These are phyloP conservation scores for Saccharum spontaneum DNA, from an alignment of 176 grass and related monocot species.

Conservation along the genomic window DNA sequence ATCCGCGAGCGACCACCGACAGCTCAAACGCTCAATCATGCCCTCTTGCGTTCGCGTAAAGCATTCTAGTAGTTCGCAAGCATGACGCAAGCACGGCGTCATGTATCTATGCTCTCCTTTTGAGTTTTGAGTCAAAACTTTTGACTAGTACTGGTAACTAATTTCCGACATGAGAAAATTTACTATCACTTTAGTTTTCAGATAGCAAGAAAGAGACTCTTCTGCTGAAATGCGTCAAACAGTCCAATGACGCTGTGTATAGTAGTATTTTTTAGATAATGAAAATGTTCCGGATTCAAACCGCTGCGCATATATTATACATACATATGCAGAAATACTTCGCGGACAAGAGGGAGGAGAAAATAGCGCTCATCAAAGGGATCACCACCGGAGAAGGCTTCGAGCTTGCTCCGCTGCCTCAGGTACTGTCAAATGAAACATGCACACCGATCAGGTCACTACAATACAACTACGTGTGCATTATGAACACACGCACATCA, in stretches of 20 bases:
- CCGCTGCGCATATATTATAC: too few relatives aligned
- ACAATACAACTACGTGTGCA: not conserved
- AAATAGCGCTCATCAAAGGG: slow-evolving; percentile 69
- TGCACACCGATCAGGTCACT: not conserved
- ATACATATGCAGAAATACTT: slow-evolving; percentile 52
- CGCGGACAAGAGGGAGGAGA: slow-evolving; percentile 52
- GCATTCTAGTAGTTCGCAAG: not conserved
- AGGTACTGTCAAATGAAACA: slow-evolving; percentile 33
- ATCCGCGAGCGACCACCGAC: not conserved
- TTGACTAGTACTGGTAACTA: too few relatives aligned
- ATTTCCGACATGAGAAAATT: too few relatives aligned
- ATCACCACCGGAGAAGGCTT: slow-evolving; percentile 57
- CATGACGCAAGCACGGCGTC: too few relatives aligned
- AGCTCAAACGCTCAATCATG: not conserved
- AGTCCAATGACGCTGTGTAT: too few relatives aligned
- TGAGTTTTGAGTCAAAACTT: too few relatives aligned
- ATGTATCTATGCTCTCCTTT: too few relatives aligned
- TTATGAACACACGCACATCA: not conserved
- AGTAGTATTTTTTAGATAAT: too few relatives aligned
- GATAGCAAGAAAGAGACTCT: too few relatives aligned
- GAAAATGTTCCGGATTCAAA: not conserved
- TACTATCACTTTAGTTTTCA: too few relatives aligned
- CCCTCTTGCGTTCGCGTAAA: not conserved
- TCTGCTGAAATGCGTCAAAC: too few relatives aligned
- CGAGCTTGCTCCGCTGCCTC: slow-evolving; percentile 64